These are phyloP conservation scores for Sarocladium kiliense DNA, from an alignment of 2,329 filamentous ascomycete species.

Conservation along the genomic window DNA sequence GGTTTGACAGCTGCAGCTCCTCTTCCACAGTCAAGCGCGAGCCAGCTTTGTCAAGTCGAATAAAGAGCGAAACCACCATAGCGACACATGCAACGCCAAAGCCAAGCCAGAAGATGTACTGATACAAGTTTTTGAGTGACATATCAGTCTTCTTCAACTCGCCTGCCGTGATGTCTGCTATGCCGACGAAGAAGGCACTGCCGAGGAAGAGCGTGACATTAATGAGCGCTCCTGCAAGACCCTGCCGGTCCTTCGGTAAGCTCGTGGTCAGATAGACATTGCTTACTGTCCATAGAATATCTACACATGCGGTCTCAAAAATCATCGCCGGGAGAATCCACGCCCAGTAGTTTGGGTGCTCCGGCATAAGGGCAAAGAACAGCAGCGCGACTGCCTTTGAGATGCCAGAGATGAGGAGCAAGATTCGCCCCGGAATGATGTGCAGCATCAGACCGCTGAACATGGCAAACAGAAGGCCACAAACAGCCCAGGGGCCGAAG, in stretches of 20 bases:
- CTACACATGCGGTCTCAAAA: conserved; percentile 57
- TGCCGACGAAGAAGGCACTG: conserved; percentile 58
- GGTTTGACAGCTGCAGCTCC: conserved; percentile 12
- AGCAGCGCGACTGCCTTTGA: conserved; percentile 46
- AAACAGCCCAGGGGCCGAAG: conserved; percentile 53
- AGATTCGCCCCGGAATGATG: conserved; percentile 44
- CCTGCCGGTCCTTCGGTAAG: conserved; percentile 53
- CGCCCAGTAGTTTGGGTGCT: conserved; percentile 53
- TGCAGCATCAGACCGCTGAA: conserved; percentile 52
- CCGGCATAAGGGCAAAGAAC: conserved; percentile 51
- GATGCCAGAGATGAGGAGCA: conserved; percentile 47
- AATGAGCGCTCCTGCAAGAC: conserved; percentile 59
- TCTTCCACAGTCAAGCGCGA: conserved; percentile 17
- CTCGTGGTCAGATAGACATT: conserved; percentile 65
- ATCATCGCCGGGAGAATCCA: conserved; percentile 59
- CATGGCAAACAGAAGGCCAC: conserved; percentile 51
- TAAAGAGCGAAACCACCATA: conserved; percentile 32
- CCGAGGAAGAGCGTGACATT: conserved; percentile 59
- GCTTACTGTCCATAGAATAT: conserved; percentile 60
- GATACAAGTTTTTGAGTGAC: conserved; percentile 47
- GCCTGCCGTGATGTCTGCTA: conserved; percentile 53
- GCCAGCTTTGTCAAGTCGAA: conserved; percentile 19
- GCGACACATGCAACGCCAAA: conserved; percentile 44
- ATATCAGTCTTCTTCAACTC: conserved; percentile 32
- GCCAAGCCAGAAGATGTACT: conserved; percentile 57